Percentiles rank a stretch among this genome's conserved stretches.
Conservation (phyloP, 805 yeast genomes). For the Candida verbasci region DNA sequence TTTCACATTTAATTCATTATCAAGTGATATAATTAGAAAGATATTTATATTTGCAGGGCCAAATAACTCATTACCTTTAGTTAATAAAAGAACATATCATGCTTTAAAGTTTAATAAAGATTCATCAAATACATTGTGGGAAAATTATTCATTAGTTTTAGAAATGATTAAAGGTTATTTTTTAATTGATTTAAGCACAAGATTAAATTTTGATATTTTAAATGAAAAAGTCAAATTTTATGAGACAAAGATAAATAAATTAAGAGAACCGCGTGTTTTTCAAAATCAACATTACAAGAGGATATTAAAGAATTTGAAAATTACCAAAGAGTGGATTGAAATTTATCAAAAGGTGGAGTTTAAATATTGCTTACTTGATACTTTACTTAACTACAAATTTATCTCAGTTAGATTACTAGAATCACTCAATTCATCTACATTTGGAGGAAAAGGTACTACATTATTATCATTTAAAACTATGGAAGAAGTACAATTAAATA, state of each 20-base stretch:
- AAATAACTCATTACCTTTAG: slow-evolving; percentile 30
- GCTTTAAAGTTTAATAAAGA: slow-evolving; percentile 13
- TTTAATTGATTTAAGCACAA: slow-evolving; percentile 16
- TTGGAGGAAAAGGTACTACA: neutral
- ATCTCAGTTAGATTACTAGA: slow-evolving; percentile 9
- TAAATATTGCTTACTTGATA: slow-evolving; percentile 7
- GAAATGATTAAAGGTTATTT: slow-evolving; percentile 21
- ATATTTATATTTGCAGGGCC: slow-evolving; percentile 37
- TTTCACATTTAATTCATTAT: slow-evolving; percentile 20
- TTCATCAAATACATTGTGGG: slow-evolving; percentile 15
- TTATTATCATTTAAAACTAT: neutral
- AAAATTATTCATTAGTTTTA: slow-evolving; percentile 13
- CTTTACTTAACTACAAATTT: slow-evolving; percentile 12
- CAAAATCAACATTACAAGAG: slow-evolving; percentile 1
- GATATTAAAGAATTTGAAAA: slow-evolving; percentile 2
- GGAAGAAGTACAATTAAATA: slow-evolving; percentile 3
- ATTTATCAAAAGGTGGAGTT: slow-evolving; percentile 3
- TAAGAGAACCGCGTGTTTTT: neutral
- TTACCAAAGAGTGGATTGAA: slow-evolving; percentile 5
- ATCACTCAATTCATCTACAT: neutral
- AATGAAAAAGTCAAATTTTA: slow-evolving; percentile 13
- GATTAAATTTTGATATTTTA: slow-evolving; percentile 12
- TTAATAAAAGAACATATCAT: slow-evolving; percentile 23
- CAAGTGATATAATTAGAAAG: slow-evolving; percentile 37
- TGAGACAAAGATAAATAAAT: neutral